phyloP scores from a whole-genome alignment of 2,329 filamentous ascomycete genomes.

The Botryotinia narcissicola region DNA sequence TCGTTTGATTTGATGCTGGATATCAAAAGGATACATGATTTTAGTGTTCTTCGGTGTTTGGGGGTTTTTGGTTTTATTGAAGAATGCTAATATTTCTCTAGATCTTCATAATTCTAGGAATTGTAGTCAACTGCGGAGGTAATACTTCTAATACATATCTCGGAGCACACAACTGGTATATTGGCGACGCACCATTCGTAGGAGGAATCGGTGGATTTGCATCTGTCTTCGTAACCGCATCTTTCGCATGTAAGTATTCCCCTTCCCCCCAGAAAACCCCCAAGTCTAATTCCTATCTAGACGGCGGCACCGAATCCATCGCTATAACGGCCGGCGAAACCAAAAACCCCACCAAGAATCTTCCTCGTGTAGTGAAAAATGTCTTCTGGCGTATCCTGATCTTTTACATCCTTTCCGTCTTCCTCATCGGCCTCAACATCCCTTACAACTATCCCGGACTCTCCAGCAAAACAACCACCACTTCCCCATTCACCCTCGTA shows the following conservation, averaged over 20 bases:
- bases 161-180: constrained; percentile 56
- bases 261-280: not conserved
- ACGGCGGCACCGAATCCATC: constrained; percentile 61
- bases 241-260: constrained; percentile 53
- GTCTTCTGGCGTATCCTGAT: constrained; percentile 57
- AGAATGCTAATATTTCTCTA: constrained; percentile 26
- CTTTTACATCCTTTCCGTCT: constrained; percentile 51
- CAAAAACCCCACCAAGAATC: constrained; percentile 56
- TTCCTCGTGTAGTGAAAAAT: constrained; percentile 63
- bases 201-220: constrained; percentile 64
- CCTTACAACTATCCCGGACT: constrained; percentile 53
- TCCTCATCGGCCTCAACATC: constrained; percentile 57
- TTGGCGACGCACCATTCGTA: constrained; percentile 61
- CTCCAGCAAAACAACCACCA: constrained; percentile 44
- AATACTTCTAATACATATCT: constrained; percentile 55
- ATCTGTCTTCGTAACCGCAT: constrained; percentile 60
- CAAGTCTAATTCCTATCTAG: constrained; percentile 30
- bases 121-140: constrained; percentile 58
- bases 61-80: not conserved
- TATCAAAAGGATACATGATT: not conserved
- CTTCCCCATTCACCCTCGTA: constrained; percentile 59
- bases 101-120: constrained; percentile 63
- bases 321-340: constrained; percentile 67
- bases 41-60: not conserved
- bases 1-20: not conserved